phyloP scores from a whole-genome alignment of 2,329 filamentous ascomycete genomes.

The Xenosphaeropsis pyriputrescens region DNA sequence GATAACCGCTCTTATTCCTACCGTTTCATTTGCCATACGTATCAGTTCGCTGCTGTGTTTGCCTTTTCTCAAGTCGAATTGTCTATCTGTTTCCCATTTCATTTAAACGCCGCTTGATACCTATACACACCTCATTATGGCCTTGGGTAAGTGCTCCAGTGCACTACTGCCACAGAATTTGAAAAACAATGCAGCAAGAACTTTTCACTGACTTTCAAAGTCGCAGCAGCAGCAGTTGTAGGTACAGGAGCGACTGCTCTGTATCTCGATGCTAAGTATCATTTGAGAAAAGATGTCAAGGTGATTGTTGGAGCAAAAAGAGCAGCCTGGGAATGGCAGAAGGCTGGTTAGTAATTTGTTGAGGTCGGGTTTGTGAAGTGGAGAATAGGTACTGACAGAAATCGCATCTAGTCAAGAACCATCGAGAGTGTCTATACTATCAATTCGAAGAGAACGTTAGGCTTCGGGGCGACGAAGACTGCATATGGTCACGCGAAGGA shows the following conservation, averaged over 20 bases:
- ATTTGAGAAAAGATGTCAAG: constrained; percentile 45
- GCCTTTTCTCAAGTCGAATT: too few relatives aligned
- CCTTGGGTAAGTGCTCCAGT: too few relatives aligned
- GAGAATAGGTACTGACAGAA: constrained; percentile 2
- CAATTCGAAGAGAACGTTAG: constrained; percentile 42
- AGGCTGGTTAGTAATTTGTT: not conserved
- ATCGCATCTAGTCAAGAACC: constrained; percentile 26
- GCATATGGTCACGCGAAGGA: constrained; percentile 52
- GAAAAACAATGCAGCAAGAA: too few relatives aligned
- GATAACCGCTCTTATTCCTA: too few relatives aligned
- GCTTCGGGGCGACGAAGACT: constrained; percentile 34
- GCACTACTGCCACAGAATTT: too few relatives aligned
- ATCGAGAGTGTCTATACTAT: constrained; percentile 48
- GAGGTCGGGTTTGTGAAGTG: not conserved
- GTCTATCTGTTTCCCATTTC: too few relatives aligned
- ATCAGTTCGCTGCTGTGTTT: too few relatives aligned
- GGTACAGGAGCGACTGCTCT: constrained; percentile 28
- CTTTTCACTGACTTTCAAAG: too few relatives aligned
- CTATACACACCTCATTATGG: too few relatives aligned
- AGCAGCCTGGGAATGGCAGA: constrained; percentile 3
- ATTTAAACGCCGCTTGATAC: too few relatives aligned
- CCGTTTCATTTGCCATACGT: too few relatives aligned
- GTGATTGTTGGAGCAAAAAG: constrained; percentile 26
- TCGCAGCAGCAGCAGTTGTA: constrained; percentile 14
- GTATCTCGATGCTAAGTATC: constrained; percentile 57